Evolutionary conservation across 306 rosid species (phyloP), one percentile per base, ranked within the genome.

Genomic region (Citrullus mucosospermus): DNA sequence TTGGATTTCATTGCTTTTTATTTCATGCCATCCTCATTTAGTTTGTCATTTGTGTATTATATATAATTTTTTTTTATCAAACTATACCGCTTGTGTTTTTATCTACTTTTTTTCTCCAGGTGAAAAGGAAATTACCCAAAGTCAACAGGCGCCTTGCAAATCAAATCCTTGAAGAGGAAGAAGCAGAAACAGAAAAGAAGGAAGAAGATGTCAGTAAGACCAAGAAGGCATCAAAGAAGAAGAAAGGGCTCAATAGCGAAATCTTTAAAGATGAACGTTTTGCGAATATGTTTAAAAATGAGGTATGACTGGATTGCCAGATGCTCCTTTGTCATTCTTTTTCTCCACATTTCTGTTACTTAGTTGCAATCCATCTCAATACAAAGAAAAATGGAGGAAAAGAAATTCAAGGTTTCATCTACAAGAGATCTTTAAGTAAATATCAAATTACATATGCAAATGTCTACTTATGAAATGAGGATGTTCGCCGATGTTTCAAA

Each of bases 191-290:
- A 58, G 96, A 88, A 75, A 84, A 81, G 72, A 84, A 81, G 63
- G 93, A 86, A 62, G 83, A 62, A 44, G 85, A 65, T 61, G 92
- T 79, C 60, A 80, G 75, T 67, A 91, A 91, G 80, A 78, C 79
- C 79, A 87, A 86, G 76, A 95, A 83, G 84, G 34, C 61, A 82
- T 89, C 92, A 68, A 90, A 88, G 93, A 95, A 89, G 86, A 94
- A 85, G 95, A 95, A 86, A 86, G 81, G 80, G 59, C 22, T 87
- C 76, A 78, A 48, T 70, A 85, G 76, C 78, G 85, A 92, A 41
- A 86, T 90, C 82, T 84, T 95, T 79, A 67, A 85, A 81, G 98
- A 95, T 78, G 92, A 86, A 9, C 92, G 98, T 63, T 95, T 95
- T 79, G 80, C 83, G 39, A 78, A 71, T 4, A 79, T 92, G 68